Base-by-base conservation (phyloP, 805 yeast genomes). In the Tetrapisispora nanseiensis region DNA sequence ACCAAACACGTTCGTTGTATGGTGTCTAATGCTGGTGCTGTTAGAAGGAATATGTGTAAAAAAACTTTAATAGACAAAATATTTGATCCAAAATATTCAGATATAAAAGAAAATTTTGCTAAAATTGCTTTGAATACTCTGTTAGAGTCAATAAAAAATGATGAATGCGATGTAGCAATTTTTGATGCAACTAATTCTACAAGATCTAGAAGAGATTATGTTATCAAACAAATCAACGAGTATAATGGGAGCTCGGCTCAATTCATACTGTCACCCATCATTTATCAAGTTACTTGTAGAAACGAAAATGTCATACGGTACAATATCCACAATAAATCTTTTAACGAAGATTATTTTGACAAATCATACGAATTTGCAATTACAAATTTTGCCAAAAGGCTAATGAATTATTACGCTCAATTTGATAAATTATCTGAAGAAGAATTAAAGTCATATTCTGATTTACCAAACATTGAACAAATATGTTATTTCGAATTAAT, bases 1-100 rank as follows among this genome's bases (percentile, higher is more conserved):
- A 56, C 61, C 1, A 43, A 45, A 20, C 44, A 46, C 31, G 46
- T 65, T 45, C 61, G 66, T 30, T 63, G 66, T 36, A 55, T 57
- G 33, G 78, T 79, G 5, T 82, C 80, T 64, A 82, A 82, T 54
- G 90, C 85, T 16, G 90, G 90, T 2, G 75, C 77, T 51, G 76
- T 83, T 4, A 67, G 90, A 59, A 65, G 90, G 51, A 72, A 69
- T 51, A 72, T 75, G 51, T 72, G 72, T 32, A 46, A 45, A 15
- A 52, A 52, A 34, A 53, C 57, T 33, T 56, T 62, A 13, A 45
- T 66, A n/a, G 59, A 58, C 44, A 74, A 73, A 55, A 56, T 67
- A 35, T 59, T 60, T 28, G 69, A 72, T 52, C 55, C 62, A 2
- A 67, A 71, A 40, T 66, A 72, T 39, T 59, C 65, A 37, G 56